Conservation (phyloP, 768 basidiomycete genomes). For the Pleurotus platypus region DNA sequence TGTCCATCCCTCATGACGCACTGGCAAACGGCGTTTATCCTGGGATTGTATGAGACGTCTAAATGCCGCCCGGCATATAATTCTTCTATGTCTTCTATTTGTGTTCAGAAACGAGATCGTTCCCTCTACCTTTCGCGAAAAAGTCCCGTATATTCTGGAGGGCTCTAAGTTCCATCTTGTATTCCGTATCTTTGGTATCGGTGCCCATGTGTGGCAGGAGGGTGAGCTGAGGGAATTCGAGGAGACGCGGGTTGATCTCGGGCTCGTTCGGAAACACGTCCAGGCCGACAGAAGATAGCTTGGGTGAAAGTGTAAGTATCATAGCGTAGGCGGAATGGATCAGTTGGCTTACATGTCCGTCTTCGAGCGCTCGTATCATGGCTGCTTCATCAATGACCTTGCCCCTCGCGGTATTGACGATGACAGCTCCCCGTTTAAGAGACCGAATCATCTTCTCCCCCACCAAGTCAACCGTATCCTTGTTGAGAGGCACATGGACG, state of each 20-base stretch:
- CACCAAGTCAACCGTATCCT: slow-evolving; percentile 71
- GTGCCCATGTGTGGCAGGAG: slow-evolving; percentile 94
- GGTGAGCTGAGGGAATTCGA: slow-evolving; percentile 80
- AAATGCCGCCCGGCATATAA: too few species aligned
- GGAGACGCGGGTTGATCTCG: slow-evolving; percentile 68
- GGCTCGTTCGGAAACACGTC: slow-evolving; percentile 90
- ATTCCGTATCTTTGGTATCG: slow-evolving; percentile 76
- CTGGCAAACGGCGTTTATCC: too few species aligned
- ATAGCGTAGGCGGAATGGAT: background rate
- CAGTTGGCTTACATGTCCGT: slow-evolving; percentile 69
- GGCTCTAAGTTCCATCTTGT: slow-evolving; percentile 83
- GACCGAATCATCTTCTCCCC: slow-evolving; percentile 72
- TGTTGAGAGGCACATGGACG: slow-evolving; percentile 77
- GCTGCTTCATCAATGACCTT: slow-evolving; percentile 88
- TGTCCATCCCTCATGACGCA: too few species aligned
- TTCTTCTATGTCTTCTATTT: slow-evolving; percentile 10
- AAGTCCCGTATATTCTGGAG: slow-evolving; percentile 74
- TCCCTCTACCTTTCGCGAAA: slow-evolving; percentile 57
- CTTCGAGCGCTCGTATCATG: slow-evolving; percentile 79
- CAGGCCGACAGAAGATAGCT: slow-evolving; percentile 79
- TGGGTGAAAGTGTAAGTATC: slow-evolving; percentile 11
- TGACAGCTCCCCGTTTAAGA: slow-evolving; percentile 73
- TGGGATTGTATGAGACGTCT: too few species aligned
- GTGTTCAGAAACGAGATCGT: slow-evolving; percentile 65
- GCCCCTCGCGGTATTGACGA: slow-evolving; percentile 90